Evolutionary conservation across 1,284 basidiomycete species (phyloP), one percentile per base, ranked within the genome.

Genomic region (Melampsora americana): DNA sequence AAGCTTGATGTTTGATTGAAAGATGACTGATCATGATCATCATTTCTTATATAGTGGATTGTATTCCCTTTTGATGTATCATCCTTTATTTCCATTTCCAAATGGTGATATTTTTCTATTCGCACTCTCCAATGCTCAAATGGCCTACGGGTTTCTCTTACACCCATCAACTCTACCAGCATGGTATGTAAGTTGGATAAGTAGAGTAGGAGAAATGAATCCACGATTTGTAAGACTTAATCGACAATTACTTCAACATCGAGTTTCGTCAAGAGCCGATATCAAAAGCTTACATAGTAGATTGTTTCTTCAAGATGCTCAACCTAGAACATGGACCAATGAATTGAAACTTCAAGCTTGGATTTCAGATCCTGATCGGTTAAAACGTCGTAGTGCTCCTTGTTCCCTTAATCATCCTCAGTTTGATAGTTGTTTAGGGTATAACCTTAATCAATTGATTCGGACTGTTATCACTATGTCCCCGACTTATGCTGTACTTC

Each of bases 401-500:
- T 75, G 72, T 44, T 46, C 50, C 12, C n/a, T 75, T 23, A 61
- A 75, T 42, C 72, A 75, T 42, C 66, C 56, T 28, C 26, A 44
- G 23, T 53, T 66, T 44, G 59, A 68, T 16, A 75, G 72, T 62
- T 75, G 72, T 62, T 39, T 75, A 5, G 44, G 26, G 12, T 42
- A 28, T 46, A 68, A 67, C 56, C 26, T 74, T 23, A 30, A 56
- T 16, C 30, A 35, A 39, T 23, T 74, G 46, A 14, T 66, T 6
- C 46, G 64, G 39, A 68, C 56, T 26, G 67, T 67, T 18, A 32
- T 60, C 28, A 61, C 46, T 26, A 75, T 75, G 72, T 20, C 39
- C 1, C 72, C 72, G 9, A 75, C 72, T n/a, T 75, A 75, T 68
- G 66, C 72, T n/a, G 56, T 75, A 42, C 66, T 75, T 23, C 72